phyloP scores from a whole-genome alignment of 106 monocot species.

The Allium cepa region DNA sequence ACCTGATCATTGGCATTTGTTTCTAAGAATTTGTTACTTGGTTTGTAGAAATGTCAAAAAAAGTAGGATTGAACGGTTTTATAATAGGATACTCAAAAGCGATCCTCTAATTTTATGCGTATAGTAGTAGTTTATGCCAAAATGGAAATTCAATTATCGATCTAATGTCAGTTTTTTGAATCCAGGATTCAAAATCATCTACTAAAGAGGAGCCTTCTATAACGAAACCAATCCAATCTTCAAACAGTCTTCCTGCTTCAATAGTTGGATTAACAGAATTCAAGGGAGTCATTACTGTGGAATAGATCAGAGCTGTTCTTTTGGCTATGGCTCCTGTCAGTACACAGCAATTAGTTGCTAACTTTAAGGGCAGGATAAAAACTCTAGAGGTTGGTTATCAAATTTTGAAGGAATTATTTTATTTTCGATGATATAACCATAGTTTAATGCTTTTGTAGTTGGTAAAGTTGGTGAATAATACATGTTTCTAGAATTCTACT shows the following conservation, averaged over 20 bases:
- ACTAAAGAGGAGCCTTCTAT: slow-evolving; percentile 55
- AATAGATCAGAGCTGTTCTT: slow-evolving; percentile 79
- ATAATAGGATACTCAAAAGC: no score
- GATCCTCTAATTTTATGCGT: no score
- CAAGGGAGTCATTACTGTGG: slow-evolving; percentile 69
- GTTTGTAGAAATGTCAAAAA: no score
- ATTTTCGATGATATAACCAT: not conserved
- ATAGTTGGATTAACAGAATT: slow-evolving; percentile 18
- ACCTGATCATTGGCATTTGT: no score
- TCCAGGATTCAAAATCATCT: slow-evolving; percentile 43
- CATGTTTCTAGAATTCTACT: no score
- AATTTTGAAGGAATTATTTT: slow-evolving; percentile 4
- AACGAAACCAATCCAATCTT: slow-evolving; percentile 24
- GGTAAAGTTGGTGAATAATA: not conserved
- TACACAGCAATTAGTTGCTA: no score
- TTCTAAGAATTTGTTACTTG: no score
- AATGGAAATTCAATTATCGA: no score
- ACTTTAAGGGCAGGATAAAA: no score
- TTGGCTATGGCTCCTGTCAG: slow-evolving; percentile 54
- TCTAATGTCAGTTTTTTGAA: not conserved
- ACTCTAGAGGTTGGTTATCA: no score
- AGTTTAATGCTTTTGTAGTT: not conserved
- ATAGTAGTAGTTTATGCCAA: no score
- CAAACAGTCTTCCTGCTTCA: slow-evolving; percentile 26
- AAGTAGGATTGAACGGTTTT: no score